phyloP scores from a whole-genome alignment of 306 rosid genomes.

The Sesbania bispinosa region DNA sequence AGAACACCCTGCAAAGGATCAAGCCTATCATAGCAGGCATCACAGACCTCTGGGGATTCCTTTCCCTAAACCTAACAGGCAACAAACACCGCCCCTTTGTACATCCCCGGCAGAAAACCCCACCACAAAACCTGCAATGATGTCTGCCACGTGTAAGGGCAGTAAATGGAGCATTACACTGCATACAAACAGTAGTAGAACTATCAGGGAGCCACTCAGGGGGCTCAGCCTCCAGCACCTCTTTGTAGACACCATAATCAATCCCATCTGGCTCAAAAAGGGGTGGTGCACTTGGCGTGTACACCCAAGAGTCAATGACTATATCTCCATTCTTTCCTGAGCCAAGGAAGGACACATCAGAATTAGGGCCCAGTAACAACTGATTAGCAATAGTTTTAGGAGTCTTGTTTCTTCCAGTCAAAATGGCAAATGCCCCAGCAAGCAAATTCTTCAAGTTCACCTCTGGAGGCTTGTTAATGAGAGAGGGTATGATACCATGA shows the following conservation, averaged over 20 bases:
- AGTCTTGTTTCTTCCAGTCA: constrained; percentile 51
- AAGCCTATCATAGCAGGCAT: constrained; percentile 84
- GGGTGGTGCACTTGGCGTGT: constrained; percentile 77
- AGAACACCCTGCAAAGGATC: constrained; percentile 86
- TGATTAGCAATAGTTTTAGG: constrained; percentile 17
- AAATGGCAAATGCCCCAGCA: constrained; percentile 49
- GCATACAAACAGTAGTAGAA: constrained; percentile 67
- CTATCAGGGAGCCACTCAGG: constrained; percentile 97
- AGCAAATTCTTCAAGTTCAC: constrained; percentile 69
- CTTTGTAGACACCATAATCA: constrained; percentile 67
- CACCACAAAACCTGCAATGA: constrained; percentile 94
- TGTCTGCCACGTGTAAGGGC: constrained; percentile 83
- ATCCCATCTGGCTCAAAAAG: constrained; percentile 31
- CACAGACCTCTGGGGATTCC: constrained; percentile 92
- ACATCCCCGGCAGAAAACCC: constrained; percentile 75
- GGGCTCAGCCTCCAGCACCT: constrained; percentile 84
- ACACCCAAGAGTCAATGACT: constrained; percentile 51
- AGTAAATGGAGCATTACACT: constrained; percentile 68
- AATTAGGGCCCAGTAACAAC: constrained; percentile 33
- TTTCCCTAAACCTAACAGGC: constrained; percentile 83
- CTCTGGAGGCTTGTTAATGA: constrained; percentile 38
- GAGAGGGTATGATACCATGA: background rate
- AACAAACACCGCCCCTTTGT: constrained; percentile 76
- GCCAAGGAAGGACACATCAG: constrained; percentile 52
- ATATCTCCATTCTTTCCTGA: constrained; percentile 61